Evolutionary conservation across 306 rosid genomes (phyloP).

Genomic region (Dalbergia cultrata): DNA sequence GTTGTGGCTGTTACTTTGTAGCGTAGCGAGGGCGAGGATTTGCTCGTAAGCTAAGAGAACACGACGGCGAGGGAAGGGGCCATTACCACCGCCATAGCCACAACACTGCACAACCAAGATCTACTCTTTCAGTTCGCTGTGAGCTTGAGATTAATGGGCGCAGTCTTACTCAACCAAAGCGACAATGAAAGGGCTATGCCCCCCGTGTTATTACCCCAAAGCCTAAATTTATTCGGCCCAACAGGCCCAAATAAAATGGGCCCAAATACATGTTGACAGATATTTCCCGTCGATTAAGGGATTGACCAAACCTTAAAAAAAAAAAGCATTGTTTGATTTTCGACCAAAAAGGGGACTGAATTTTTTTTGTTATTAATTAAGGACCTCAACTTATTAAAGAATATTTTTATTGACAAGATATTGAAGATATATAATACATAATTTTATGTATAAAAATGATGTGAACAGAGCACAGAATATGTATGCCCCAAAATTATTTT

Average conservation of each 20-base stretch:
- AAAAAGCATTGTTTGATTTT: no score
- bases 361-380: no score
- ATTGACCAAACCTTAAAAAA: no score
- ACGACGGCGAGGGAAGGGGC: conserved; percentile 15
- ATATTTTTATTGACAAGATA: no score
- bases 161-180: no score
- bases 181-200: not conserved
- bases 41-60: not conserved
- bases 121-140: not conserved
- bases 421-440: no score
- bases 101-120: not conserved
- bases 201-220: not conserved
- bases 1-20: not conserved
- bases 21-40: not conserved
- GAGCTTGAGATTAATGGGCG: not conserved
- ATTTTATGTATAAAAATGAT: no score
- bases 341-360: no score
- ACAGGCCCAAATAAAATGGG: not conserved
- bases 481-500: no score
- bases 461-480: no score
- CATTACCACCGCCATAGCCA: conserved; percentile 35
- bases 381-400: no score
- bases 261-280: not conserved
- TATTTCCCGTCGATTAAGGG: no score
- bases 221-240: not conserved